Evolutionary conservation across 176 grass and related monocot species (phyloP), one percentile per base, ranked within the genome.

Genomic region (Eremochloa ophiuroides): DNA sequence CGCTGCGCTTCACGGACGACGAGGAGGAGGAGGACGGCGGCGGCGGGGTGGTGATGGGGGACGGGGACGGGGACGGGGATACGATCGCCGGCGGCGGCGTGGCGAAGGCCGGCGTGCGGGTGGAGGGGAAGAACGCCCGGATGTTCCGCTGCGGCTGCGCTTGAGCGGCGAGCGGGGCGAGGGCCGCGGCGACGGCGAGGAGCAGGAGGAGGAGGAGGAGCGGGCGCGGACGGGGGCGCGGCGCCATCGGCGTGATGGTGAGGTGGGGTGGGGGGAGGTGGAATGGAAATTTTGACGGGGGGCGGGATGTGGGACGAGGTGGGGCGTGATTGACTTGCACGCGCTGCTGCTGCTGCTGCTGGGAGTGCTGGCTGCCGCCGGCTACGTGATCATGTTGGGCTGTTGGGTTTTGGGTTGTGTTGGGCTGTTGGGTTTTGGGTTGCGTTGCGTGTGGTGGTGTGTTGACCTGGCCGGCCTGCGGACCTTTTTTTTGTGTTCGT

Each of bases 41-140:
- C 2, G 50, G 3, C 8, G 74, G 46, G 0, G 60, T 4, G 4
- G 83, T 31, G 31, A 3, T 0, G 39, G 94, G 63, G 0, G 80
- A 0, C 8, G 86, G 15, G 0, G 80, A 0, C 8, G 86, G 15
- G 0, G 90, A 62, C 30, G 92, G 85, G 16, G 83, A 0, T 0
- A 30, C 18, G 33, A 82, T 80, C 77, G 42, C 33, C 28, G 89
- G 89, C 14, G 88, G 87, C 11, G 77, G 73, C 33, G 76, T 78
- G 65, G 62, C 38, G 86, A 84, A 87, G 10, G 86, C 92, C 9
- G 88, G 86, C 69, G 90, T 85, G 34, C 72, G 79, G 16, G 74
- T 56, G 46, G 95, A 77, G 14, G 95, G 95, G 90, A 93, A 98
- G 43, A 20, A 13, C 29, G 72, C 88, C 63, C 41, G 66, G 74